Evolutionary conservation across 805 yeast genomes (phyloP).

Genomic region (Saccharomyces kudriavzevii): DNA sequence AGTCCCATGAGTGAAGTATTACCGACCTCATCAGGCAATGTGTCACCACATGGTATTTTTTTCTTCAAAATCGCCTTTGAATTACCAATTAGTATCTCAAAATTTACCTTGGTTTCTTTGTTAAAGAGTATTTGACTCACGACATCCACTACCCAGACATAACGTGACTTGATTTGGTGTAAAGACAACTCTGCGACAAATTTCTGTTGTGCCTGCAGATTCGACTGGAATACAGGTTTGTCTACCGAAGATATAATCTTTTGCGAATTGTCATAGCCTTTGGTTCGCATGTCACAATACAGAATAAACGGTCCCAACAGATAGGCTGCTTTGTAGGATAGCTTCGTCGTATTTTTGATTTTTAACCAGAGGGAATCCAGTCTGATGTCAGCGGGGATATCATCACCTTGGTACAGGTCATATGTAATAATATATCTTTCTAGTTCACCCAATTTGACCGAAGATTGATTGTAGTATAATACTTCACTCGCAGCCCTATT

Average conservation of each 20-base stretch:
- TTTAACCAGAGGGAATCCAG: constrained; percentile 41
- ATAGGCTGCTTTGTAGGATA: constrained; percentile 52
- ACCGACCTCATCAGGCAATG: constrained; percentile 12
- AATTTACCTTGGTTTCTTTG: constrained; percentile 49
- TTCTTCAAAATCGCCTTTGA: constrained; percentile 25
- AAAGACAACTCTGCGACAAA: constrained; percentile 52
- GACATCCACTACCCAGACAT: constrained; percentile 66
- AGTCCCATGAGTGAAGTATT: constrained; percentile 32
- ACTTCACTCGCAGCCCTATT: constrained; percentile 7
- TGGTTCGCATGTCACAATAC: constrained; percentile 58
- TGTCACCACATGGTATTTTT: constrained; percentile 10
- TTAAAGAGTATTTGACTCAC: constrained; percentile 65
- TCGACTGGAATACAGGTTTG: constrained; percentile 69
- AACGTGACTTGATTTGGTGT: constrained; percentile 49
- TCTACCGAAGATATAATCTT: constrained; percentile 60
- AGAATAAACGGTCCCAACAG: constrained; percentile 67
- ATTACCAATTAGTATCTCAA: constrained; percentile 49
- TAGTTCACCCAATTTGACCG: constrained; percentile 52
- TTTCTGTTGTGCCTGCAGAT: constrained; percentile 59
- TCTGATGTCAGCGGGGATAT: constrained; percentile 21
- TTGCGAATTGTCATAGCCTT: constrained; percentile 44
- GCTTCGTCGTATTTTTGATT: constrained; percentile 51
- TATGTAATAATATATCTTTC: constrained; percentile 49
- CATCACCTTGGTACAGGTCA: constrained; percentile 32
- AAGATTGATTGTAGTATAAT: constrained; percentile 33